Evolutionary conservation across 2,329 filamentous ascomycete species (phyloP), one percentile per base, ranked within the genome.

Genomic region (Chrysoporthe puriensis): DNA sequence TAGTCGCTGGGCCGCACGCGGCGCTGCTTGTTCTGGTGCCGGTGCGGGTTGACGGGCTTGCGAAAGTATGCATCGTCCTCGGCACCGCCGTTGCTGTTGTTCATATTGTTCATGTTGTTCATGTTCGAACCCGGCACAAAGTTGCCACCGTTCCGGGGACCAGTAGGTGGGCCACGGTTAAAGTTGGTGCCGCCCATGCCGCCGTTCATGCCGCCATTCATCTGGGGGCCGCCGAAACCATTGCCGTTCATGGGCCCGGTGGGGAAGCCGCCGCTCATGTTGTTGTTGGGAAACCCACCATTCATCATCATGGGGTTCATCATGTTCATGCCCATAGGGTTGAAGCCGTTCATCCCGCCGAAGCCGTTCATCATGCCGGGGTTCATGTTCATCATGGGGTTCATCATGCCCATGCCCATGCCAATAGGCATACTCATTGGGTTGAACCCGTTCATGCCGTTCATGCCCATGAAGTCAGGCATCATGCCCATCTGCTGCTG

Each of bases 41-140:
- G 88, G 76, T 97, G 92, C 2, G 94, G 95, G 76, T 99, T 99
- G 70, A 98, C 92, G 0, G 96, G 96, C 78, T 97, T 95, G 67
- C 96, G 88, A 78, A 98, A 96, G 80, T 99, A 99, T 7, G 96
- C 92, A 69, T 94, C 93, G 67, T 97, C 94, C 66, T 96, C 93
- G 71, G 40, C 18, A 36, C 40, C 44, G 9, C 4, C 81, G 52
- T 76, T 76, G 71, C 73, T 70, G 62, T 71, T 71, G 59, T 69
- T 70, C 69, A 65, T 73, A 36, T 70, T 70, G 48, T 72, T 75
- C 26, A 57, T 34, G 36, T 36, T 65, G 44, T 72, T 73, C 70
- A 72, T 77, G 66, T 76, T 78, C 68, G 76, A 77, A 64, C 76
- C 77, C 58, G 73, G 71, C 63, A 62, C 71, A 66, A 69, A 69